phyloP scores from a whole-genome alignment of 2,329 filamentous ascomycete genomes.

The Penicillium sp. region DNA sequence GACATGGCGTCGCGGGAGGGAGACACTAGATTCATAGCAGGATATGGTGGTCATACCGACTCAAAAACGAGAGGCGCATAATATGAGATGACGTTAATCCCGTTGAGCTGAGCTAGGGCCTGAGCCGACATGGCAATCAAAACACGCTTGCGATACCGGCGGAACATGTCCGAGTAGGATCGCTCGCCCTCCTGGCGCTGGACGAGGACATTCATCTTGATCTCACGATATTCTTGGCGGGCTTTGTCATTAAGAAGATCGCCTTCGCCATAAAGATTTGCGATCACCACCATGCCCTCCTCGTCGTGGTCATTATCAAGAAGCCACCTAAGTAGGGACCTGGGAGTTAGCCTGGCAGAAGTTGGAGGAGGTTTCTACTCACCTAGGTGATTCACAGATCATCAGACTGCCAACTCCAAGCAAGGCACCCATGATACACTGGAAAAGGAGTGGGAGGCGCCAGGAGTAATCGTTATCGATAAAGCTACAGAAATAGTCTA shows the following conservation, averaged over 20 bases:
- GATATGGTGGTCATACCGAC: constrained; percentile 47
- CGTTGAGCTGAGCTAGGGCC: constrained; percentile 91
- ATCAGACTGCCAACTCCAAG: constrained; percentile 82
- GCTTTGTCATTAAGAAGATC: constrained; percentile 93
- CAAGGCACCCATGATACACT: constrained; percentile 89
- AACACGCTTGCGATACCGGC: constrained; percentile 82
- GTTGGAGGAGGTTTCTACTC: constrained; percentile 26
- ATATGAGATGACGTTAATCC: constrained; percentile 99
- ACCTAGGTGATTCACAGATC: constrained; percentile 96
- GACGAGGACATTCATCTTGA: constrained; percentile 95
- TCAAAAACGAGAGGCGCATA: constrained; percentile 97
- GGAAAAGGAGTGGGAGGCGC: constrained; percentile 85
- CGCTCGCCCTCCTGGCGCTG: constrained; percentile 93
- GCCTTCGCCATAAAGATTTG: constrained; percentile 91
- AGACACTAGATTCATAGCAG: neutral
- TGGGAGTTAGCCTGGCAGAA: constrained; percentile 25
- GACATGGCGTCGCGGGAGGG: neutral
- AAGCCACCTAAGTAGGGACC: constrained; percentile 68
- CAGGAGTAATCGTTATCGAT: constrained; percentile 84
- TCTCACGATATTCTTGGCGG: constrained; percentile 93
- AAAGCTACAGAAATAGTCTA: constrained; percentile 94
- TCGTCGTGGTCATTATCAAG: constrained; percentile 97
- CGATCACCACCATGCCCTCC: constrained; percentile 96
- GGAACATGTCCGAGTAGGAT: constrained; percentile 91
- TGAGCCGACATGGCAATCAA: constrained; percentile 99